Percentiles rank a stretch among this genome's conserved stretches.
Evolutionary conservation across 2,329 filamentous ascomycete genomes (phyloP).

Genomic region (Pseudonectria buxi): DNA sequence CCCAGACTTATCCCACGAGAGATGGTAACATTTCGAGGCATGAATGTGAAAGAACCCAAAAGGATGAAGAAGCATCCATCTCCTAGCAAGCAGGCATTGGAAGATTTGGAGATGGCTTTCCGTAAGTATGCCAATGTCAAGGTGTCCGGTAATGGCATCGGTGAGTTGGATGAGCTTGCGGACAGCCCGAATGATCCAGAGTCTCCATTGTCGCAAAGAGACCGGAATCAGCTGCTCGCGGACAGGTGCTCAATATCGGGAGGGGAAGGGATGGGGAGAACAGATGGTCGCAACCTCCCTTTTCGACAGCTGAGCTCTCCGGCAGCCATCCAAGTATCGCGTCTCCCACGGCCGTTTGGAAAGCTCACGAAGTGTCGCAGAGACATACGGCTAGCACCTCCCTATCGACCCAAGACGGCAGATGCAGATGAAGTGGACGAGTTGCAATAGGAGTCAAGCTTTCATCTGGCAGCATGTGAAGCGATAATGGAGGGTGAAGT

Average conservation of each 20-base stretch:
- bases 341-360: slow-evolving; percentile 8
- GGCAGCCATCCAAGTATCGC: slow-evolving; percentile 3
- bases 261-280: slow-evolving; percentile 9
- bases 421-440: slow-evolving; percentile 28
- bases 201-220: slow-evolving; percentile 14
- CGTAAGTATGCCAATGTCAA: slow-evolving; percentile 23
- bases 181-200: slow-evolving; percentile 9
- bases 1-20: too few species aligned
- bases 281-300: slow-evolving; percentile 3
- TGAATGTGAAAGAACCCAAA: slow-evolving; percentile 4
- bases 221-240: slow-evolving; percentile 24
- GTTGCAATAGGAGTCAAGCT: slow-evolving; percentile 22
- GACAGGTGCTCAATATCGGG: slow-evolving; percentile 6
- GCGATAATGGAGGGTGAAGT: too few species aligned
- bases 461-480: slow-evolving; percentile 3
- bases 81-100: slow-evolving; percentile 35
- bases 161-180: slow-evolving; percentile 27
- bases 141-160: slow-evolving; percentile 5
- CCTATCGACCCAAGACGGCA: slow-evolving; percentile 18
- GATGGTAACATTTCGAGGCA: neutral
- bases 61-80: slow-evolving; percentile 39
- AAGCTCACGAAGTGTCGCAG: slow-evolving; percentile 12
- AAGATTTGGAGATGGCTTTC: slow-evolving; percentile 31
- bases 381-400: slow-evolving; percentile 20
- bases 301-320: slow-evolving; percentile 11